Percentiles rank a stretch among this genome's conserved stretches.
Conservation (phyloP, 2,329 filamentous ascomycete species). For the Xylaria sp. region DNA sequence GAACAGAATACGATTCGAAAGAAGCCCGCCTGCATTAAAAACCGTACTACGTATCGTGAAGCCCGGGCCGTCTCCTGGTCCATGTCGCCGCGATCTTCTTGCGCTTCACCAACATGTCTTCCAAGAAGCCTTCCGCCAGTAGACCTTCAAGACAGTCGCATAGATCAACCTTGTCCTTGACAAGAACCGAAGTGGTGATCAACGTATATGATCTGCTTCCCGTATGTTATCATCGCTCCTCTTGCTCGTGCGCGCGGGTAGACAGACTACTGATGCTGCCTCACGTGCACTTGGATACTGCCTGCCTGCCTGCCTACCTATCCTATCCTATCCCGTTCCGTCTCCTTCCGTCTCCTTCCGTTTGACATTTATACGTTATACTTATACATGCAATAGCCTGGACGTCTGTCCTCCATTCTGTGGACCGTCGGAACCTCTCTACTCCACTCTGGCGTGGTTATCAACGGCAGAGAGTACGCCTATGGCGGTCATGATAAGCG, state of each 20-base stretch:
- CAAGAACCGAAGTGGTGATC: conserved; percentile 69
- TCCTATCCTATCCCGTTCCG: too few species aligned
- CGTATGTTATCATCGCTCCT: conserved; percentile 38
- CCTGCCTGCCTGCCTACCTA: neutral
- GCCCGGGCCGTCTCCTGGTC: neutral
- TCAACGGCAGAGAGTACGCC: conserved; percentile 75
- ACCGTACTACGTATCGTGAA: neutral
- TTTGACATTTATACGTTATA: too few species aligned
- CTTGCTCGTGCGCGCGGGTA: neutral
- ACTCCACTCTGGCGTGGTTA: conserved; percentile 77
- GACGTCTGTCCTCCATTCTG: conserved; percentile 66
- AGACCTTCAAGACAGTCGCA: conserved; percentile 41
- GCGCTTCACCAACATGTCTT: conserved; percentile 35
- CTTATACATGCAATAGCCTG: conserved; percentile 47
- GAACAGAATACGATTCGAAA: neutral
- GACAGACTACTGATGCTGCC: neutral
- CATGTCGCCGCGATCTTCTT: conserved; percentile 19
- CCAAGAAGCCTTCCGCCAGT: conserved; percentile 39
- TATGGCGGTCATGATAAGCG: conserved; percentile 74
- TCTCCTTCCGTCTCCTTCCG: too few species aligned
- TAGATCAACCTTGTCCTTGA: conserved; percentile 61
- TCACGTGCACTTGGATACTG: neutral
- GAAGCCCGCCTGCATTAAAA: too few species aligned
- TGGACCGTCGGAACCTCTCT: conserved; percentile 75
- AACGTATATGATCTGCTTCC: conserved; percentile 74